These are phyloP conservation scores for Paxillus involutus DNA, from an alignment of 768 basidiomycete species.

Conservation along the genomic window DNA sequence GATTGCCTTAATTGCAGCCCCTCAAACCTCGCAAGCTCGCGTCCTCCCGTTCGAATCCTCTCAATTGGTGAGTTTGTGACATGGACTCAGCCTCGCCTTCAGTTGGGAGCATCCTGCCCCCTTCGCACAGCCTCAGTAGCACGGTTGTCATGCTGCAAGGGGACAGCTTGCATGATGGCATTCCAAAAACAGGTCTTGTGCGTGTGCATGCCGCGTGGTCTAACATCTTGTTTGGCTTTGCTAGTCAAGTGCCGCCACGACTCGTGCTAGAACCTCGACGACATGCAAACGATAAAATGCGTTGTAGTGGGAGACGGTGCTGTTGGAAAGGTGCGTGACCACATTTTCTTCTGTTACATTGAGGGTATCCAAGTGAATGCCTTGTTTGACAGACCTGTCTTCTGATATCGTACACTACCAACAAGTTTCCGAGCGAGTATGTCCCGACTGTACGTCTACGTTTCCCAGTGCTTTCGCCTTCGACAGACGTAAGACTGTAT, in stretches of 20 bases:
- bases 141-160: constrained; percentile 33
- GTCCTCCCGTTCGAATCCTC: constrained; percentile 15
- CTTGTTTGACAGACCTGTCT: constrained; percentile 73
- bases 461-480: background rate
- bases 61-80: constrained; percentile 21
- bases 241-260: constrained; percentile 16
- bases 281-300: constrained; percentile 97
- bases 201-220: constrained; percentile 12
- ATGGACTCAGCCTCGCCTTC: constrained; percentile 3
- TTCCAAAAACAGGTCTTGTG: constrained; percentile 28
- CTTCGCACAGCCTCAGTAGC: constrained; percentile 24
- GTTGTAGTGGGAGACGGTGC: constrained; percentile 98
- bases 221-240: constrained; percentile 1
- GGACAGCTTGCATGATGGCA: constrained; percentile 9
- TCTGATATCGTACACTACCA: constrained; percentile 95
- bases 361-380: constrained; percentile 1
- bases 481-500: constrained; percentile 18
- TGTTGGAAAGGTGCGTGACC: constrained; percentile 84
- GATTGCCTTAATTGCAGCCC: constrained; percentile 25
- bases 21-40: constrained; percentile 21
- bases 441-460: constrained; percentile 83
- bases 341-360: background rate
- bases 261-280: constrained; percentile 15
- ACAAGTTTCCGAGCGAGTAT: constrained; percentile 99
- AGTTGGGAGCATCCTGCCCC: constrained; percentile 9